Evolutionary conservation across 495 filamentous ascomycete genomes (phyloP), one percentile per base, ranked within the genome.

Genomic region (Penicillium ochrochloron): DNA sequence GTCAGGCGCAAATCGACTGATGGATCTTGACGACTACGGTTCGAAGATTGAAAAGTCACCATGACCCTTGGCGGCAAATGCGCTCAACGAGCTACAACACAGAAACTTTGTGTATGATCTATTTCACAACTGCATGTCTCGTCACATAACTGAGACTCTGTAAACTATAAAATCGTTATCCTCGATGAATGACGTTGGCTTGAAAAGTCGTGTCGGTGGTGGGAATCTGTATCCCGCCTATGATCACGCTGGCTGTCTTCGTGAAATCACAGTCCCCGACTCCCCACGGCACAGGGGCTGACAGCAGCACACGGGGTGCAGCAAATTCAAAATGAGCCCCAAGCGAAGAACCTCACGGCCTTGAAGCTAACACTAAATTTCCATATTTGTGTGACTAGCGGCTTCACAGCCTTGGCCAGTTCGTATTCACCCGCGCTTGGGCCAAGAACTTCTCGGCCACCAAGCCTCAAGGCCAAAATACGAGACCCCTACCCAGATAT

Each of bases 391-490:
- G 10, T 14, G 19, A n/a, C 60, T 62, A 62, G 60, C 25, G 60
- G 60, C 42, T 57, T 41, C 14, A 33, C 14, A 9, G 39, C 34
- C 57, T 60, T 65, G 63, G 57, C 63, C 44, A 34, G 35, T 57
- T 63, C 64, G 64, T 66, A 66, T 66, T 61, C 59, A 46, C 42
- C 44, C 59, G 17, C 44, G 42, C 33, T 61, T 25, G 25, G 59
- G 46, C 42, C 59, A 57, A 57, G 19, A 31, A 12, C 42, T 17
- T 14, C 21, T 15, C 5, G n/a, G 17, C 41, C 56, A 23, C 15
- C 15, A 53, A 37, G 15, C 12, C 0, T 14, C 37, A 41, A 10
- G 31, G 19, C 31, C 19, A n/a, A 25, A 59, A 66, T 66, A 66
- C 64, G 64, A 66, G 64, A 44, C 3, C 19, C 14, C 19, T 56